phyloP scores from a whole-genome alignment of 2,329 filamentous ascomycete species.

The Cercospora brassicicola region DNA sequence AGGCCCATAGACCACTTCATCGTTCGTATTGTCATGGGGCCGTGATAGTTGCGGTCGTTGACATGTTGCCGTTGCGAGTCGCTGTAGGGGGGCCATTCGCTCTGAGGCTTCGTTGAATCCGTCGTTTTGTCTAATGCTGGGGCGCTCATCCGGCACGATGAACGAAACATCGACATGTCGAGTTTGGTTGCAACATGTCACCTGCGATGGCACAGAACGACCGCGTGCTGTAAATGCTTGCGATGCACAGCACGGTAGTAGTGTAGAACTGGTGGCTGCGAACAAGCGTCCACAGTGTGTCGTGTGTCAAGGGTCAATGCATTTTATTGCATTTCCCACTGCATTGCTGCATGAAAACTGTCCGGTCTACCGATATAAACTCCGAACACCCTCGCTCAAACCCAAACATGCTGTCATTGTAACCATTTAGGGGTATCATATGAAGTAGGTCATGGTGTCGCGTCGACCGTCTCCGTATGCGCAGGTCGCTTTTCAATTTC shows the following conservation, averaged over 20 bases:
- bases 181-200: neutral
- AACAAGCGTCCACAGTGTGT: neutral
- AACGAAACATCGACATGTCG: neutral
- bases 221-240: neutral
- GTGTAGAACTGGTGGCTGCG: neutral
- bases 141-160: neutral
- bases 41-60: neutral
- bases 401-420: neutral
- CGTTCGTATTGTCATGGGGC: neutral
- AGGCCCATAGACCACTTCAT: neutral
- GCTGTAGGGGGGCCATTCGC: neutral
- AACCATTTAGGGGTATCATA: neutral
- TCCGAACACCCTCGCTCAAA: neutral
- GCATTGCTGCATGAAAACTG: neutral
- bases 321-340: neutral
- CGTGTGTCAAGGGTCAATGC: neutral
- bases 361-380: neutral
- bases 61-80: neutral
- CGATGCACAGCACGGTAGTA: neutral
- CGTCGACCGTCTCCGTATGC: neutral
- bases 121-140: neutral
- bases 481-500: neutral
- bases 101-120: neutral
- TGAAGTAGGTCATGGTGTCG: neutral
- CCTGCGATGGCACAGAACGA: neutral